These are phyloP conservation scores for Stephania yunnanensis DNA, from an alignment of 164 flowering plant species.

Conservation along the genomic window DNA sequence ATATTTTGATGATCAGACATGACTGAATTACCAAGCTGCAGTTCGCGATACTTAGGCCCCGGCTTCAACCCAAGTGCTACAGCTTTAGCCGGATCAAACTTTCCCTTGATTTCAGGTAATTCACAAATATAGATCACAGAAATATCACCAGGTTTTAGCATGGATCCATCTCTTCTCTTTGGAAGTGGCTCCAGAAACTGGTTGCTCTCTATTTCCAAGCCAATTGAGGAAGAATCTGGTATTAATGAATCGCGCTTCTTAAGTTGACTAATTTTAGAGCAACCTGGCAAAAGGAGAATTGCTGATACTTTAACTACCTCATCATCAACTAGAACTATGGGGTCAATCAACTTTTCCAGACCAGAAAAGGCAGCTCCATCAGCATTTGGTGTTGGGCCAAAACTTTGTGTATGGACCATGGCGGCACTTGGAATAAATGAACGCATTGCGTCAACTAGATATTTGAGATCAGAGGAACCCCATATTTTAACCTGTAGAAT, in stretches of 20 bases:
- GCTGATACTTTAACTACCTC: slow-evolving; percentile 92
- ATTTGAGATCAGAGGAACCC: slow-evolving; percentile 94
- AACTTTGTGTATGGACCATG: slow-evolving; percentile 79
- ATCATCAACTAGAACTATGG: slow-evolving; percentile 63
- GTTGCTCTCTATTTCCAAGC: slow-evolving; percentile 9
- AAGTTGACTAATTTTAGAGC: slow-evolving; percentile 19
- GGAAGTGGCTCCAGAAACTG: slow-evolving; percentile 7
- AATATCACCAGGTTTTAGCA: slow-evolving; percentile 64
- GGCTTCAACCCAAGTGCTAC: slow-evolving; percentile 74
- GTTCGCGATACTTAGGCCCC: slow-evolving; percentile 80
- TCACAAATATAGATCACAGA: slow-evolving; percentile 91
- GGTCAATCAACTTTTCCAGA: slow-evolving; percentile 28
- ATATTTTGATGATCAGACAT: slow-evolving; percentile 64
- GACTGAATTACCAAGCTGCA: slow-evolving; percentile 82
- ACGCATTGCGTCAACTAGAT: slow-evolving; percentile 80
- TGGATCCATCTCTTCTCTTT: slow-evolving; percentile 5
- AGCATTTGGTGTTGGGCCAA: slow-evolving; percentile 45
- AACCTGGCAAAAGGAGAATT: slow-evolving; percentile 49
- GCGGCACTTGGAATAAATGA: slow-evolving; percentile 88
- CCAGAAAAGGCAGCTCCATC: slow-evolving; percentile 24
- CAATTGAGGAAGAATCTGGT: slow-evolving; percentile 2
- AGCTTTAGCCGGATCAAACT: slow-evolving; percentile 82
- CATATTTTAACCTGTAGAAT: slow-evolving; percentile 71
- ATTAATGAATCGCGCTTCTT: slow-evolving; percentile 6
- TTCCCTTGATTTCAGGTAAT: slow-evolving; percentile 84